Conservation (phyloP, 106 monocot species). For the Dioscorea zingiberensis region DNA sequence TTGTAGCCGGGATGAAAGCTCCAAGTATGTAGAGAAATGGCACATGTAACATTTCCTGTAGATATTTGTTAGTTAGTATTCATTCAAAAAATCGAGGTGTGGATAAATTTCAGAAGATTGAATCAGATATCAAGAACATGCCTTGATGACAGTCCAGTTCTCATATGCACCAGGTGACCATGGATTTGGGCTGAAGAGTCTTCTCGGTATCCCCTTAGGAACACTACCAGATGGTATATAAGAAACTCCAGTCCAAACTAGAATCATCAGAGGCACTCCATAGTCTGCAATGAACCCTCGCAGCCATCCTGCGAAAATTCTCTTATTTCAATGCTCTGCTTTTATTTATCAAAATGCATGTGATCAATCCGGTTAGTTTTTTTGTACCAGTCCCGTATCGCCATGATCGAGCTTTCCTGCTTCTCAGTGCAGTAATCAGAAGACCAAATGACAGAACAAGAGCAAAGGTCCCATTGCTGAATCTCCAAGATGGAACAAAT, state of each 20-base stretch:
- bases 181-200: slow-evolving; percentile 79
- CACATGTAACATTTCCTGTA: slow-evolving; percentile 70
- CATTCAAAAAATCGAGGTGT: not conserved
- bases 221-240: slow-evolving; percentile 43
- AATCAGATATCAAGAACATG: slow-evolving; percentile 4
- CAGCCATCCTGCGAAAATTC: slow-evolving; percentile 37
- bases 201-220: slow-evolving; percentile 58
- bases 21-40: slow-evolving; percentile 78
- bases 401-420: slow-evolving; percentile 80
- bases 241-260: slow-evolving; percentile 71
- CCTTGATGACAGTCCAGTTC: slow-evolving; percentile 75
- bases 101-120: not conserved
- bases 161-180: slow-evolving; percentile 62
- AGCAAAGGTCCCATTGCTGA: slow-evolving; percentile 87
- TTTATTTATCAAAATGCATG: not conserved
- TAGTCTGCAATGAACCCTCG: slow-evolving; percentile 70
- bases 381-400: slow-evolving; percentile 63
- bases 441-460: slow-evolving; percentile 81
- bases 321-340: not conserved
- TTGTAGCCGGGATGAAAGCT: slow-evolving; percentile 84
- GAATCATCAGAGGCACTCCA: slow-evolving; percentile 75
- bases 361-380: not conserved
- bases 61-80: not conserved
- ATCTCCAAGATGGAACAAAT: slow-evolving; percentile 66
- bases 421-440: slow-evolving; percentile 60